Conservation (phyloP, 768 basidiomycete genomes). For the Termitomyces sp. region DNA sequence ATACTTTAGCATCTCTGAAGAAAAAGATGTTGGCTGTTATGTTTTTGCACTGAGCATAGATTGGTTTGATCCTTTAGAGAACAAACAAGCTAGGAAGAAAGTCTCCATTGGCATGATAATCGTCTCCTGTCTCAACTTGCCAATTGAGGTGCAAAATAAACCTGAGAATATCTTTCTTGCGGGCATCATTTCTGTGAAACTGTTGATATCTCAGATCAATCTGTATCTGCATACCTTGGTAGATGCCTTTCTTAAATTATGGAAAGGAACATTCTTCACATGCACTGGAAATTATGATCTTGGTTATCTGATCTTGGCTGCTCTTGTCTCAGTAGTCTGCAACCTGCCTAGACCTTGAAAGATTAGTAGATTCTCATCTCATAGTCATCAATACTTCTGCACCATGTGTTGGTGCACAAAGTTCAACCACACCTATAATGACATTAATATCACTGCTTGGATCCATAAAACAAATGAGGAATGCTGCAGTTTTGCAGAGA, state of each 20-base stretch:
- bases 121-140: too few relatives aligned
- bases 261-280: constrained; percentile 6
- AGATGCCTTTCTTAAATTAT: constrained; percentile 17
- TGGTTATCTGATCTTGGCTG: constrained; percentile 9
- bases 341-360: too few relatives aligned
- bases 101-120: constrained; percentile 26
- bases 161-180: constrained; percentile 29
- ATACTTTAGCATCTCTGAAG: too few relatives aligned
- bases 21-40: constrained; percentile 15
- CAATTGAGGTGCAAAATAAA: constrained; percentile 20
- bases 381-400: too few relatives aligned
- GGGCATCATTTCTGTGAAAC: constrained; percentile 33
- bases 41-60: constrained; percentile 27
- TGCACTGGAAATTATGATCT: neutral
- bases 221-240: constrained; percentile 21
- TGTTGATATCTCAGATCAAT: constrained; percentile 18
- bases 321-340: constrained; percentile 18
- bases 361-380: too few relatives aligned
- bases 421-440: too few relatives aligned
- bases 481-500: too few relatives aligned
- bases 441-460: too few relatives aligned
- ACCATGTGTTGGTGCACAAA: too few relatives aligned
- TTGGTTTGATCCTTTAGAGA: constrained; percentile 16
- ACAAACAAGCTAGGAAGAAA: constrained; percentile 19
- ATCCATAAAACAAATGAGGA: too few relatives aligned